Base-by-base conservation (phyloP, 1,139 yeast species). In the Hyphopichia khmerensis region DNA sequence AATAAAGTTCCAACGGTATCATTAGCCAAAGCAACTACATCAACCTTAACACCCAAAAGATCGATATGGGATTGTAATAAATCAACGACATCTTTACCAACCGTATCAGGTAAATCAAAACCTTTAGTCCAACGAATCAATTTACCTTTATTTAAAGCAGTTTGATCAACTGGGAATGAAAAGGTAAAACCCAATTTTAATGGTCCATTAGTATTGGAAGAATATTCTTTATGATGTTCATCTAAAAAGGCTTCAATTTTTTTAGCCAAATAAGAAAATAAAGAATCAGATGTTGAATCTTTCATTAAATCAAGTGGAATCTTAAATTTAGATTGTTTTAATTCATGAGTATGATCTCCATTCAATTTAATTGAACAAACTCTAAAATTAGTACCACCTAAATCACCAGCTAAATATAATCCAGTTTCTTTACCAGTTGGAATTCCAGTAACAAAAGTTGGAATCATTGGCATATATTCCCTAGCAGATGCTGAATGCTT, bases 41-140 rank as follows among this genome's bases (percentile, higher is more conserved):
- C 71, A 18, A 91, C 95, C 31, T 87, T 87, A 33, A 80, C 69
- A 1, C 73, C 67, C 44, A 78, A 71, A 11, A 56, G 60, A 54
- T 87, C 84, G 43, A 91, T 59, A 47, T 87, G 86, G 8, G 64
- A 60, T 65, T 91, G 98, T 50, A 89, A 75, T 40, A 82, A 64
- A 39, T 71, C 71, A 40, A 88, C 95, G 36, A 91, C 84, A 58
- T 91, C 97, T 59, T 83, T 70, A 41, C 88, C 95, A 33, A 91
- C 87, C 35, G 88, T 81, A 54, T 91, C 97, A 30, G 80, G 79
- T 54, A 91, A 85, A 55, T 87, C 82, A 63, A 86, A 91, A 30
- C 97, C 97, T 65, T 91, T 91, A 26, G 97, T 89, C 98, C 98
- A 91, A 62, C 98, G 84, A 44, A 91, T 77, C 52, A 91, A 77